These are phyloP conservation scores for Brassica napus DNA, from an alignment of 345 rosid genomes.

Conservation along the genomic window Da-Ae NC_063451.1:20313001-20313500, in stretches of 20 bases:
- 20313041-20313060: constrained; percentile 34
- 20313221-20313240: constrained; percentile 94
- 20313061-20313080: constrained; percentile 91
- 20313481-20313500: constrained; percentile 84
- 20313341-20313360: background rate
- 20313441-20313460: constrained; percentile 85
- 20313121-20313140: constrained; percentile 88
- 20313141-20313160: constrained; percentile 85
- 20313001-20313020: background rate
- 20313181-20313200: constrained; percentile 97
- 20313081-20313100: constrained; percentile 92
- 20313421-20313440: constrained; percentile 84
- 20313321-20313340: background rate
- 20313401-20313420: constrained; percentile 97
- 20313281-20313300: background rate
- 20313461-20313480: constrained; percentile 94
- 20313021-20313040: constrained; percentile 8
- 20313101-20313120: constrained; percentile 88
- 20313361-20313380: constrained; percentile 2
- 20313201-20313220: constrained; percentile 86
- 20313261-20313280: constrained; percentile 10
- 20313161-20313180: constrained; percentile 98
- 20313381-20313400: constrained; percentile 71
- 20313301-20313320: background rate
- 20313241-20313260: constrained; percentile 72